Percentiles rank a stretch among this genome's conserved stretches.
These are phyloP conservation scores for Holtermannia corniformis DNA, from an alignment of 768 basidiomycete species.

Conservation along the genomic window DNA sequence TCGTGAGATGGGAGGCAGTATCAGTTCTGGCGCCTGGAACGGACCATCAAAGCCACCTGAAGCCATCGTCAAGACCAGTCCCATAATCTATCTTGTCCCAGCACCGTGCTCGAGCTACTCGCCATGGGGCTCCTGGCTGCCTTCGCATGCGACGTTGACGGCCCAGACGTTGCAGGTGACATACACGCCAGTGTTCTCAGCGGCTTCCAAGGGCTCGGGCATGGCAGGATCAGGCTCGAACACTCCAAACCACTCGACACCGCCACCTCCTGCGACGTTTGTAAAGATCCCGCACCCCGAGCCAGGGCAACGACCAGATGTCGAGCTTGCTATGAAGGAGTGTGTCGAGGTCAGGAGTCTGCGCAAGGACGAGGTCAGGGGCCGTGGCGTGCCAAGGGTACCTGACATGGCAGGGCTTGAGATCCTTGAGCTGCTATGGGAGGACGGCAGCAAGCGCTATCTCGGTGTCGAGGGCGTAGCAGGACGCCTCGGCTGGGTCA, in stretches of 20 bases:
- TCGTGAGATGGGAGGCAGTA: constrained; percentile 22
- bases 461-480: constrained; percentile 31
- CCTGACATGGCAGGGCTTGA: constrained; percentile 33
- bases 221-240: constrained; percentile 14
- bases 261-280: constrained; percentile 14
- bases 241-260: neutral
- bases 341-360: constrained; percentile 35
- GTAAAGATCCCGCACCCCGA: constrained; percentile 17
- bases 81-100: constrained; percentile 27
- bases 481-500: constrained; percentile 34
- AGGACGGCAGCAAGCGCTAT: constrained; percentile 30
- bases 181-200: constrained; percentile 27
- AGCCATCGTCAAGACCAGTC: constrained; percentile 7
- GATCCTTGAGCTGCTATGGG: constrained; percentile 34
- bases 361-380: constrained; percentile 28
- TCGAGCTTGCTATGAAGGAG: constrained; percentile 31
- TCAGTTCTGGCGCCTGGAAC: constrained; percentile 4
- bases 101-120: constrained; percentile 30
- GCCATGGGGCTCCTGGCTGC: constrained; percentile 32
- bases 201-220: neutral
- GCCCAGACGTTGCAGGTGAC: constrained; percentile 16
- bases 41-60: constrained; percentile 1
- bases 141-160: constrained; percentile 23
- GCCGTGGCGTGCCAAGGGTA: constrained; percentile 23
- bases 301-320: constrained; percentile 14